Percentiles rank a stretch among this genome's conserved stretches.
phyloP scores from a whole-genome alignment of 73 alveolate genomes.

The Symbiodinium natans region DNA sequence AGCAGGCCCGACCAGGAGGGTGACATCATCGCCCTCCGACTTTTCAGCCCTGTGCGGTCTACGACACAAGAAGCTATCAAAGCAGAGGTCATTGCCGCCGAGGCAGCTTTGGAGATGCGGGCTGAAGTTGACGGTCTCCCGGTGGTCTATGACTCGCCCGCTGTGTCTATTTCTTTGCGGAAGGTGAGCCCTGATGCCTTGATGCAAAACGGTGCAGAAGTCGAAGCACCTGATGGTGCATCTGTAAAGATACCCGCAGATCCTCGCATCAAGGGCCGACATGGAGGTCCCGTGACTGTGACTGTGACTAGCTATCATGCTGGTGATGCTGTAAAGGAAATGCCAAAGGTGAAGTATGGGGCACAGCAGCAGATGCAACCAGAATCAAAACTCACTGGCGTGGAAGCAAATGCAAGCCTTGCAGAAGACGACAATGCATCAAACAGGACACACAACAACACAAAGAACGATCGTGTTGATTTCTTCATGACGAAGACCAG shows the following conservation, averaged over 20 bases:
- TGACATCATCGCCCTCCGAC: slow-evolving; percentile 21
- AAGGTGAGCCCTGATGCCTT: background rate
- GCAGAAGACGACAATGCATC: background rate
- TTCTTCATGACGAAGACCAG: slow-evolving; percentile 78
- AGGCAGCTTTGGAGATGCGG: slow-evolving; percentile 38
- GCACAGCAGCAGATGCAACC: background rate
- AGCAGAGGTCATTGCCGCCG: slow-evolving; percentile 71
- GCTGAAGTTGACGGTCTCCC: slow-evolving; percentile 56
- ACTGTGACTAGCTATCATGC: slow-evolving; percentile 82
- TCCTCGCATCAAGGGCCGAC: slow-evolving; percentile 61
- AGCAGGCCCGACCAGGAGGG: background rate
- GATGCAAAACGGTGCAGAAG: background rate
- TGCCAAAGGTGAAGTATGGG: slow-evolving; percentile 45
- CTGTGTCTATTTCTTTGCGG: slow-evolving; percentile 37
- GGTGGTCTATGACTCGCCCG: slow-evolving; percentile 71
- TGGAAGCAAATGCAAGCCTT: background rate
- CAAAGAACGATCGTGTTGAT: slow-evolving; percentile 43
- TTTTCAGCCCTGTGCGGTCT: slow-evolving; percentile 37
- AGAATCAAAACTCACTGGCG: background rate
- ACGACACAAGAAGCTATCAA: slow-evolving; percentile 37
- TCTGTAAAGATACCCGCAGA: slow-evolving; percentile 47
- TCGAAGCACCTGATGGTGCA: slow-evolving; percentile 67
- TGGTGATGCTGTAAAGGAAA: slow-evolving; percentile 51
- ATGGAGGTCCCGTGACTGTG: slow-evolving; percentile 20
- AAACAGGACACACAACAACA: background rate